Conservation (phyloP, 148 eudicot species). For the Spergularia bocconei region DNA sequence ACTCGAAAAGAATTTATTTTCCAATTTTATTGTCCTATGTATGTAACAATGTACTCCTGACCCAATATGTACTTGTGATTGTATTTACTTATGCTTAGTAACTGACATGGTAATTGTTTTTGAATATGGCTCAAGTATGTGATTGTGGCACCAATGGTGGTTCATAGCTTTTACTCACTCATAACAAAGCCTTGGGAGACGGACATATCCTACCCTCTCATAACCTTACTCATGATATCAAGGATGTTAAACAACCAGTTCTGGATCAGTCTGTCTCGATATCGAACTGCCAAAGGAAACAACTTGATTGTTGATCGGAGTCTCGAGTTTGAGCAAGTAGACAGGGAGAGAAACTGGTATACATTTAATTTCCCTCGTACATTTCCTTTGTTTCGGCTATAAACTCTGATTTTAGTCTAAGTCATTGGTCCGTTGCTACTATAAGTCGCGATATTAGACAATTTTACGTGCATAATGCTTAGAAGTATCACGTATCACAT, state of each 20-base stretch:
- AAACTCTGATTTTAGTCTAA: background rate
- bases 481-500: too few species aligned
- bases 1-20: too few species aligned
- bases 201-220: background rate
- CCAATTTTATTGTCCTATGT: background rate
- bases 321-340: slow-evolving; percentile 38
- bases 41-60: too few species aligned
- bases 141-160: slow-evolving; percentile 29
- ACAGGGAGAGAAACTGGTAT: slow-evolving; percentile 33
- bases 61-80: too few species aligned
- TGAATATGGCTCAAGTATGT: slow-evolving; percentile 21
- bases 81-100: background rate
- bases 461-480: too few species aligned
- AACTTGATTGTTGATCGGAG: slow-evolving; percentile 29
- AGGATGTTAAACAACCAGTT: slow-evolving; percentile 39
- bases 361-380: too few species aligned
- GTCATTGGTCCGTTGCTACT: background rate
- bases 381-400: background rate
- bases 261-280: slow-evolving; percentile 41
- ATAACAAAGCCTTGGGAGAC: slow-evolving; percentile 14
- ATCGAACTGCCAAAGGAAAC: slow-evolving; percentile 41
- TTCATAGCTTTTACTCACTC: slow-evolving; percentile 29
- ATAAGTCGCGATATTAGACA: background rate
- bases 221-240: slow-evolving; percentile 25
- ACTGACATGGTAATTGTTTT: background rate